phyloP scores from a whole-genome alignment of 345 rosid genomes.

The Limnanthes douglasii region DNA sequence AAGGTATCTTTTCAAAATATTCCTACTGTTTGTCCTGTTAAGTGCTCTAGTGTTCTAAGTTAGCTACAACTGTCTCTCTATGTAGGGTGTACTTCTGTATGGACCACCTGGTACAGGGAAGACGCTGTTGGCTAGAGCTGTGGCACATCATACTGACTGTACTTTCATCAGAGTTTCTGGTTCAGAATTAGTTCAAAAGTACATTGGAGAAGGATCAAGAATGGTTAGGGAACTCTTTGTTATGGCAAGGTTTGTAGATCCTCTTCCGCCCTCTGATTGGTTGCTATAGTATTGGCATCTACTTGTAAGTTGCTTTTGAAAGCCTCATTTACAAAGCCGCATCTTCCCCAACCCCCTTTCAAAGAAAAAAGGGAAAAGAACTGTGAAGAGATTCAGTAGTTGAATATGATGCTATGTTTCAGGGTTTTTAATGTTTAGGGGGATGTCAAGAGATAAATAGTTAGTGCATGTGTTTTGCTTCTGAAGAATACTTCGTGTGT shows the following conservation, averaged over 20 bases:
- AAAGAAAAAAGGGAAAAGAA: not conserved
- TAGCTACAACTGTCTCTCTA: not conserved
- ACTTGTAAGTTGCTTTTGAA: no score
- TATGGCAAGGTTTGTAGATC: constrained; percentile 76
- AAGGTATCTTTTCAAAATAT: constrained; percentile 37
- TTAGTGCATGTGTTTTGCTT: not conserved
- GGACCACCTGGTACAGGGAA: constrained; percentile 99
- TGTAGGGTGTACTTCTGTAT: constrained; percentile 85
- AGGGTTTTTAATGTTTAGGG: no score
- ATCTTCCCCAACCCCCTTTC: not conserved
- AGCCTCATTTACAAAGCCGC: no score
- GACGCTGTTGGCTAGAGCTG: constrained; percentile 94
- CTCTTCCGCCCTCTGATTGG: no score
- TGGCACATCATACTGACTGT: constrained; percentile 99
- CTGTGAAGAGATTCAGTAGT: no score
- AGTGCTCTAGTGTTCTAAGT: not conserved
- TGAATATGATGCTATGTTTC: no score
- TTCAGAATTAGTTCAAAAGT: constrained; percentile 90
- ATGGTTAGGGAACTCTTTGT: constrained; percentile 99
- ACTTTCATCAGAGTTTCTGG: constrained; percentile 99
- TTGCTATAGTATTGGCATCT: no score
- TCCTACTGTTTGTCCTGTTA: not conserved
- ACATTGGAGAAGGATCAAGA: constrained; percentile 98
- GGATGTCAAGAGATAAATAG: not conserved
- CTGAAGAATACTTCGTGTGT: not conserved